Percentiles rank a stretch among this genome's conserved stretches.
Conservation (phyloP, 192 early-diverging fungal genomes). For the Diversispora eburnea region DNA sequence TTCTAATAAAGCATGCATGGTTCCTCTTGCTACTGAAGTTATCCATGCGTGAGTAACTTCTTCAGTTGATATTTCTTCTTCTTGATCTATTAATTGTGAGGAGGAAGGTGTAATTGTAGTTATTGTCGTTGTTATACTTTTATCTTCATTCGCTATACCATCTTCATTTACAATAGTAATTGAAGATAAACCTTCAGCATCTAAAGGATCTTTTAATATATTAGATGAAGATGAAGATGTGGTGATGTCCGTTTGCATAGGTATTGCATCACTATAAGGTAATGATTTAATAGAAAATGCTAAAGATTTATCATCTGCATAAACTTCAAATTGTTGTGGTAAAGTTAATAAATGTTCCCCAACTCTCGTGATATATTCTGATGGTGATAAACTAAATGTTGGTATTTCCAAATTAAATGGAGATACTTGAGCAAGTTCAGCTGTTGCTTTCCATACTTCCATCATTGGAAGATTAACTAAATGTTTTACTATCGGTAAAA, state of each 20-base stretch:
- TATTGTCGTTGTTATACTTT: constrained; percentile 28
- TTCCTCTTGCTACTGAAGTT: constrained; percentile 56
- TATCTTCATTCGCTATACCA: constrained; percentile 7
- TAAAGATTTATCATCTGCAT: constrained; percentile 51
- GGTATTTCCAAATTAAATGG: constrained; percentile 42
- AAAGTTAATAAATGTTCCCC: constrained; percentile 66
- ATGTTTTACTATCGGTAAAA: constrained; percentile 47
- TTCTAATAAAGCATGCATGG: constrained; percentile 46
- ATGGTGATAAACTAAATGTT: constrained; percentile 64
- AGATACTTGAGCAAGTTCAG: constrained; percentile 21
- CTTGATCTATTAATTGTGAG: no score
- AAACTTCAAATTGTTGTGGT: constrained; percentile 67
- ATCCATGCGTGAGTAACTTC: constrained; percentile 68
- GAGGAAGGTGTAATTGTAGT: no score
- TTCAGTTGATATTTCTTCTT: constrained; percentile 38
- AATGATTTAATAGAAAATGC: constrained; percentile 44
- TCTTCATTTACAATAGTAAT: neutral
- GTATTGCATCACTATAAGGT: constrained; percentile 38
- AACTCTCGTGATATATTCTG: constrained; percentile 62
- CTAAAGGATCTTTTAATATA: constrained; percentile 5
- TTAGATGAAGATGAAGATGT: no score
- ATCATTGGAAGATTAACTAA: constrained; percentile 41
- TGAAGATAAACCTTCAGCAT: neutral
- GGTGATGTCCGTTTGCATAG: constrained; percentile 29
- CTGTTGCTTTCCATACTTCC: constrained; percentile 38